Percentiles rank a stretch among this genome's conserved stretches.
phyloP scores from a whole-genome alignment of 2,329 filamentous ascomycete genomes.

The Sphaerulina musiva region DNA sequence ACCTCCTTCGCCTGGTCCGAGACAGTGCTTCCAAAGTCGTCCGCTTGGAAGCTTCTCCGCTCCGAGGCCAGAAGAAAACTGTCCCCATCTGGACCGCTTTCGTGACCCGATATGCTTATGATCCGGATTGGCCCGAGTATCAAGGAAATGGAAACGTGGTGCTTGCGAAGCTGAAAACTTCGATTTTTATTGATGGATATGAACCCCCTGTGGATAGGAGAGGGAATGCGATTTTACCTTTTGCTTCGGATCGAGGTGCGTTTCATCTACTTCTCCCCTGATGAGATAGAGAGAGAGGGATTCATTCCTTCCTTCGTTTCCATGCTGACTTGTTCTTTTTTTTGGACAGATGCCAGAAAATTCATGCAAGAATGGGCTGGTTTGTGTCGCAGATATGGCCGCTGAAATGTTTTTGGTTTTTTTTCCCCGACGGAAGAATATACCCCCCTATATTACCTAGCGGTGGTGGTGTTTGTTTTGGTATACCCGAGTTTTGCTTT shows the following conservation, averaged over 20 bases:
- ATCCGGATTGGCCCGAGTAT: constrained; percentile 44
- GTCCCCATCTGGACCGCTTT: constrained; percentile 58
- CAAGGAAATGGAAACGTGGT: constrained; percentile 32
- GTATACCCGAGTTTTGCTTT: too few relatives aligned
- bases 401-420: background rate
- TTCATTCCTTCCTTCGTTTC: too few relatives aligned
- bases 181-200: constrained; percentile 50
- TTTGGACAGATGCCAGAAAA: constrained; percentile 20
- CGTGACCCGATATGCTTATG: constrained; percentile 40
- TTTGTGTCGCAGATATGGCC: constrained; percentile 9
- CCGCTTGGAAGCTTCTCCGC: constrained; percentile 52
- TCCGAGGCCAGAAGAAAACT: constrained; percentile 46
- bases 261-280: background rate
- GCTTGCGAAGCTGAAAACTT: constrained; percentile 44
- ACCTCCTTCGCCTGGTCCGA: constrained; percentile 50
- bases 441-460: too few relatives aligned
- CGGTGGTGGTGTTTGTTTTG: too few relatives aligned
- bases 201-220: constrained; percentile 30
- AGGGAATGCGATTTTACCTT: constrained; percentile 26
- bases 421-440: too few relatives aligned
- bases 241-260: constrained; percentile 25
- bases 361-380: constrained; percentile 24
- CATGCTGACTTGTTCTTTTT: constrained; percentile 1
- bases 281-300: too few relatives aligned
- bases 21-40: constrained; percentile 48